Evolutionary conservation across 2,329 filamentous ascomycete genomes (phyloP), one percentile per base, ranked within the genome.

Genomic region (Beauveria sp.): DNA sequence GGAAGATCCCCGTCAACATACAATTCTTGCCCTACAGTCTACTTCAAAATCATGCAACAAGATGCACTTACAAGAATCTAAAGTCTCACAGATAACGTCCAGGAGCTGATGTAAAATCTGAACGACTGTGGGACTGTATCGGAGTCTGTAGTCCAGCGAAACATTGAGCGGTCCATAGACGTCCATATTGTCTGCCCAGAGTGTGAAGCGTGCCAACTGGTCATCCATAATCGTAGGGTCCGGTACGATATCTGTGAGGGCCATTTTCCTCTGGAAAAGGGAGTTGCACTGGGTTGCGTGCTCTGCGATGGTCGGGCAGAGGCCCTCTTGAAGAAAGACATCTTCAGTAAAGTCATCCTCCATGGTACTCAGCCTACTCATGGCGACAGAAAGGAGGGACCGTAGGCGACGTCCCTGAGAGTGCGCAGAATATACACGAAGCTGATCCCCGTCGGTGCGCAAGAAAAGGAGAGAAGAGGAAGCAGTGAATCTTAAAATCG

Each of bases 141-240:
- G 55, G 51, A 70, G 68, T 61, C 68, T 65, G 64, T 69, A 70
- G 58, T 70, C 68, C 62, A 70, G 48, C 64, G 68, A 70, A 51
- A 70, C 64, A 57, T 70, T 68, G 62, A 63, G 66, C 59, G 68
- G 65, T 50, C 69, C 62, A 41, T 50, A 64, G 18, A 64, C 64
- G 8, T 62, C 60, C 46, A 65, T 63, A 30, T 56, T 57, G 16
- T 48, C 28, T 51, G 58, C 59, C 64, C 64, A 65, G 1, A 61
- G 47, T 9, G 43, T 54, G 34, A 65, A 64, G 12, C 64, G 54
- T n/a, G 62, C 62, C 40, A 61, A 41, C 54, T 65, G 62, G 30
- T 65, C 56, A 20, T 64, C 62, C 16, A 65, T 68, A 34, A 70
- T 62, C 58, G 67, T 69, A 54, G 68, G 68, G 57, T 70, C 68